Base-by-base conservation (phyloP, 1,284 basidiomycete genomes). In the Apiotrichum gracile region DNA sequence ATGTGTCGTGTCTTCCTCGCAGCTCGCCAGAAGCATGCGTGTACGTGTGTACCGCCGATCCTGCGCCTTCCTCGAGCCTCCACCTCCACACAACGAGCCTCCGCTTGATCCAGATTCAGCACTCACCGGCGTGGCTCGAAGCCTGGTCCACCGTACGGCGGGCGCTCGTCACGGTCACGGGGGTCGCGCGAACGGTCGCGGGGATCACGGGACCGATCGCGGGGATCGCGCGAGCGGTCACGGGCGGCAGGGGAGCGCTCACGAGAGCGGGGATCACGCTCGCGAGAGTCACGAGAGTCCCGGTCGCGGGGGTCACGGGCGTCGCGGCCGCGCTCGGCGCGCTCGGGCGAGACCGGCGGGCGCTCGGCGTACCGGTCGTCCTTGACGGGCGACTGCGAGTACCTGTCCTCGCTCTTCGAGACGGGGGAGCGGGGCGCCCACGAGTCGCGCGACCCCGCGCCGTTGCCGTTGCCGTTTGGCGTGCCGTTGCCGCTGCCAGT, bases 361-460 rank as follows among this genome's bases (percentile, higher is more conserved):
- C 57, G 54, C 49, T 55, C 54, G 22, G 49, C 41, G 47, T 59
- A n/a, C n/a, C n/a, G n/a, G n/a, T n/a, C n/a, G n/a, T n/a, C n/a
- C n/a, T n/a, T n/a, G n/a, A n/a, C n/a, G n/a, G n/a, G n/a, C n/a
- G n/a, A n/a, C n/a, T n/a, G n/a, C n/a, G n/a, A n/a, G n/a, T n/a
- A 59, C 21, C 54, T 21, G 45, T 53, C 54, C 29, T 41, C 46
- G 38, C 3, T 37, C 25, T 21, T 25, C 3, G 40, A 34, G 31
- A 45, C 43, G 33, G 63, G 62, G 3, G 65, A 67, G 37, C 60
- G 55, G 27, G 69, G 66, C 6, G 67, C 67, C 69, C 69, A 71
- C 26, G 69, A 64, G 48, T 71, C 69, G 42, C 69, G 49, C 16
- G 66, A 64, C 26, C 66, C 58, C 39, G 65, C 16, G 31, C 31